Percentiles rank a stretch among this genome's conserved stretches.
phyloP scores from a whole-genome alignment of 2,329 filamentous ascomycete species.

The Exophiala viscosa region DNA sequence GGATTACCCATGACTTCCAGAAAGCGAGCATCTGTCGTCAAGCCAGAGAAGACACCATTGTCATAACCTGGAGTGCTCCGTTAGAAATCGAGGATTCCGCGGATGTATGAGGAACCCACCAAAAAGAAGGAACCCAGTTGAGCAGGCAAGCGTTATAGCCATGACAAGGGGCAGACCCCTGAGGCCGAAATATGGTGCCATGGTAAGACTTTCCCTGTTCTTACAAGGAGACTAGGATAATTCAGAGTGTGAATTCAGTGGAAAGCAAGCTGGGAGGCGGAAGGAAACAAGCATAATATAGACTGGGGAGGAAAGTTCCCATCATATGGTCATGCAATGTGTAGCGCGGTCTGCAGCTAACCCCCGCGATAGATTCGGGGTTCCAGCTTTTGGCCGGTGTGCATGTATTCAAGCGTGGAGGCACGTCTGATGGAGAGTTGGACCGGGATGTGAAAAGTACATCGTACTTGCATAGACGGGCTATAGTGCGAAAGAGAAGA shows the following conservation, averaged over 20 bases:
- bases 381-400: too few relatives aligned
- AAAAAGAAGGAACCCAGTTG: constrained; percentile 13
- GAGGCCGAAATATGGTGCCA: constrained; percentile 1
- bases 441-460: too few relatives aligned
- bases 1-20: constrained; percentile 26
- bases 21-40: constrained; percentile 31
- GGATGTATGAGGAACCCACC: neutral
- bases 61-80: constrained; percentile 29
- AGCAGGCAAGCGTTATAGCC: constrained; percentile 1
- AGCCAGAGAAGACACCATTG: constrained; percentile 34
- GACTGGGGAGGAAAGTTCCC: too few relatives aligned
- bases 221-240: neutral
- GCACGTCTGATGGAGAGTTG: too few relatives aligned
- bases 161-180: neutral
- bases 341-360: too few relatives aligned
- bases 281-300: too few relatives aligned
- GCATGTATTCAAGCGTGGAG: too few relatives aligned
- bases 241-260: neutral
- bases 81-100: neutral
- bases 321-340: too few relatives aligned
- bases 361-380: too few relatives aligned
- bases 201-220: neutral
- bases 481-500: too few relatives aligned
- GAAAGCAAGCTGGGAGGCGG: too few relatives aligned
- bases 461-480: too few relatives aligned